Evolutionary conservation across 202 grass and related monocot species (phyloP).

Genomic region (Bolboschoenoplectus hybrid): DNA sequence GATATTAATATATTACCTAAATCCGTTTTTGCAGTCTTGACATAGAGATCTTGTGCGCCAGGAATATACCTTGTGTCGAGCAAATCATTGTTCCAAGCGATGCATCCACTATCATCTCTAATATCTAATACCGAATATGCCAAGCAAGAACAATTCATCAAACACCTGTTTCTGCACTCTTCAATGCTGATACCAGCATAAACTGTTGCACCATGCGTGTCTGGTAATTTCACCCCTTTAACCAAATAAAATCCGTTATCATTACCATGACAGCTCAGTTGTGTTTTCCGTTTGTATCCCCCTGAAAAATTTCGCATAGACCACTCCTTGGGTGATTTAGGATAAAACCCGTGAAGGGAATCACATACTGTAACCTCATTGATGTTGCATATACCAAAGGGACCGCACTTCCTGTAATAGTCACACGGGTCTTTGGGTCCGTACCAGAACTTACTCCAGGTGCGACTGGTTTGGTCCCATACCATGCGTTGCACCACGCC

Average conservation of each 20-base stretch:
- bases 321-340: conserved; percentile 32
- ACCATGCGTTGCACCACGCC: conserved; percentile 22
- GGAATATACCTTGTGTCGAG: conserved; percentile 39
- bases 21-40: conserved; percentile 53
- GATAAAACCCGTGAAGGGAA: conserved; percentile 25
- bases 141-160: conserved; percentile 38
- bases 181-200: conserved; percentile 25
- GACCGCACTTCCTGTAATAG: conserved; percentile 28
- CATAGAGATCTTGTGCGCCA: conserved; percentile 52
- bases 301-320: background rate
- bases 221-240: conserved; percentile 37
- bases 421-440: conserved; percentile 33
- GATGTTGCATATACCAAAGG: conserved; percentile 34
- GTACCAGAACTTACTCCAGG: conserved; percentile 36
- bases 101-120: conserved; percentile 25
- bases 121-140: conserved; percentile 35
- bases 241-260: conserved; percentile 26
- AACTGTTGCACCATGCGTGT: conserved; percentile 16
- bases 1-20: conserved; percentile 43
- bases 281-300: conserved; percentile 32
- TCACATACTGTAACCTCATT: conserved; percentile 19
- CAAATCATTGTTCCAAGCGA: conserved; percentile 36
- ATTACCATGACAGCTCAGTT: background rate
- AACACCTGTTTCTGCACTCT: conserved; percentile 35
- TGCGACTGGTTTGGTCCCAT: background rate